These are phyloP conservation scores for Gossypium trilobum DNA, from an alignment of 441 rosid species.

Conservation along the genomic window DNA sequence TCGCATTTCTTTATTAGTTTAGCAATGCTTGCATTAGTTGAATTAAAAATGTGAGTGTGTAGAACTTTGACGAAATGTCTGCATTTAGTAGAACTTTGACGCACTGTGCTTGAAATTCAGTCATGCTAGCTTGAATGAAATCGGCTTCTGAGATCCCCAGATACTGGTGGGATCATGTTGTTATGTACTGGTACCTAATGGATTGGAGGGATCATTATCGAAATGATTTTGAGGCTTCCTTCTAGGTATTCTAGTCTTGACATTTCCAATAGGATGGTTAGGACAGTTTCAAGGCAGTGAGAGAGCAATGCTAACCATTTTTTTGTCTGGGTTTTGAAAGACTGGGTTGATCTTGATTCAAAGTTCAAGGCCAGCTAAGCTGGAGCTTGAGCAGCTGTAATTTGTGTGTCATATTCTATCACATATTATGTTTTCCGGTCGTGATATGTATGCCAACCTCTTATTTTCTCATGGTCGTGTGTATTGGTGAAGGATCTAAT, in stretches of 20 bases:
- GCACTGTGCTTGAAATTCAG: background rate
- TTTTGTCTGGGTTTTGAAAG: background rate
- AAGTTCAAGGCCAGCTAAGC: background rate
- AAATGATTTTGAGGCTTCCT: background rate
- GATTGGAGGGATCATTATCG: background rate
- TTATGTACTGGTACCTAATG: background rate
- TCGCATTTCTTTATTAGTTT: background rate
- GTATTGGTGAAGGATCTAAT: background rate
- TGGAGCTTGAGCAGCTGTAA: conserved; percentile 1
- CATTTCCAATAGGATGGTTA: conserved; percentile 4
- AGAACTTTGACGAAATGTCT: background rate
- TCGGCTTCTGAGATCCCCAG: background rate
- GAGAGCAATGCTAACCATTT: background rate
- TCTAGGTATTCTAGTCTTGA: background rate
- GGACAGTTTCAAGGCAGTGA: background rate
- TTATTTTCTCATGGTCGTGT: background rate
- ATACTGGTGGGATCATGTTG: background rate
- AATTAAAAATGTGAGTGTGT: background rate
- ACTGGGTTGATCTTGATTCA: background rate
- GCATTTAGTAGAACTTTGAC: background rate
- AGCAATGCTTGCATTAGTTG: background rate
- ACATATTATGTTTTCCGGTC: background rate
- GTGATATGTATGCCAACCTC: background rate
- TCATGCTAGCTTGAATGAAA: background rate
- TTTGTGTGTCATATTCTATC: background rate